phyloP scores from a whole-genome alignment of 2,329 filamentous ascomycete species.

The Pseudonectria buxi region DNA sequence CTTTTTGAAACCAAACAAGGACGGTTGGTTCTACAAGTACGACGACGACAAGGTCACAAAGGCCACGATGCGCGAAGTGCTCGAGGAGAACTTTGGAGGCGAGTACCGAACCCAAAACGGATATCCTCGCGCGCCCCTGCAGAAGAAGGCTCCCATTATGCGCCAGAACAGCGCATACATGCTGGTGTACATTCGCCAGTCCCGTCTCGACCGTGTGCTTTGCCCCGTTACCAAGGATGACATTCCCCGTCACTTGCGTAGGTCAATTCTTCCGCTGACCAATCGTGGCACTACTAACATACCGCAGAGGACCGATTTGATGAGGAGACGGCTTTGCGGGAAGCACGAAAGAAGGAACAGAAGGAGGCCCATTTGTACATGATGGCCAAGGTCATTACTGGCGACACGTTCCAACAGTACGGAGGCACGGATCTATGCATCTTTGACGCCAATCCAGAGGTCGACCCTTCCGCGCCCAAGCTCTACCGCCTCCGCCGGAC shows the following conservation, averaged over 20 bases:
- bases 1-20: conserved; percentile 87
- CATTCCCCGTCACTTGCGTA: conserved; percentile 75
- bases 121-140: conserved; percentile 37
- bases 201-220: conserved; percentile 74
- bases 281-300: conserved; percentile 9
- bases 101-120: conserved; percentile 58
- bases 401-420: conserved; percentile 73
- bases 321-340: conserved; percentile 71
- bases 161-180: conserved; percentile 88
- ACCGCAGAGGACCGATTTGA: conserved; percentile 61
- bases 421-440: conserved; percentile 77
- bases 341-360: conserved; percentile 76
- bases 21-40: conserved; percentile 93
- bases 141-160: conserved; percentile 53
- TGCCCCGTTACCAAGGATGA: conserved; percentile 68
- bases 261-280: conserved; percentile 21
- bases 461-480: conserved; percentile 63
- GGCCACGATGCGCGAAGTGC: conserved; percentile 80
- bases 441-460: conserved; percentile 57
- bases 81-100: conserved; percentile 95
- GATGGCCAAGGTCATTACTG: conserved; percentile 72
- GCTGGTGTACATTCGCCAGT: conserved; percentile 94
- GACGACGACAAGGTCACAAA: conserved; percentile 97
- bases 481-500: conserved; percentile 66
- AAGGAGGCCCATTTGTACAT: conserved; percentile 95